Base-by-base conservation (phyloP, 305 asterid species). In the Fraxinus dipetala region DNA sequence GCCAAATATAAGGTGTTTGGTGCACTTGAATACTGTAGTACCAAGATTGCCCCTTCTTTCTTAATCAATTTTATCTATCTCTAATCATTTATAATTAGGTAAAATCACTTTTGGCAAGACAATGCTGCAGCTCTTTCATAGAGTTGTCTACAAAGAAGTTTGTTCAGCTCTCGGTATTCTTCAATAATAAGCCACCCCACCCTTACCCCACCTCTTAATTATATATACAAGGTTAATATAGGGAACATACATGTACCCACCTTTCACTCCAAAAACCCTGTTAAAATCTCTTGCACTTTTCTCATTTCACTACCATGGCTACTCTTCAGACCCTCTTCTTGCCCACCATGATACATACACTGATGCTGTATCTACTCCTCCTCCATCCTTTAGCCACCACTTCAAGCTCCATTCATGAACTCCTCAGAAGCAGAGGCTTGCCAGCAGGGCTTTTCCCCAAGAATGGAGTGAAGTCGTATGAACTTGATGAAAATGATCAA, bases 361-460 rank as follows among this genome's bases (percentile, higher is more conserved):
- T 85, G 65, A 7, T 87, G 70, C 70, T 90, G 0, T 78, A 35
- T 73, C 20, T 69, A 14, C 80, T 90, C 72, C 54, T 59, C 14
- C 86, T 89, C 14, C 80, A 86, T 69, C 75, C 85, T n/a, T 6
- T 76, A n/a, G 54, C 85, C 4, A 9, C 83, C 16, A 18, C 86
- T 14, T 45, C 91, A 5, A 31, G 79, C 54, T 76, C 93, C 72
- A 92, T 95, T 30, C 94, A 92, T 45, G 94, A 93, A 65, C 90
- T 95, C 38, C 97, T 95, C 70, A 79, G 70, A 61, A 90, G 95
- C 88, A 79, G 86, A 69, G 98, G 98, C 2, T 80, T 95, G 81
- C 98, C 98, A 0, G 91, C 90, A 0, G 98, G 98, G 0, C 88
- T 95, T 1, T 95, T 95, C 63, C 98, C 98, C 0, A 92, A 90